These are phyloP conservation scores for Stromatinia cepivora DNA, from an alignment of 2,329 filamentous ascomycete genomes.

Conservation along the genomic window DNA sequence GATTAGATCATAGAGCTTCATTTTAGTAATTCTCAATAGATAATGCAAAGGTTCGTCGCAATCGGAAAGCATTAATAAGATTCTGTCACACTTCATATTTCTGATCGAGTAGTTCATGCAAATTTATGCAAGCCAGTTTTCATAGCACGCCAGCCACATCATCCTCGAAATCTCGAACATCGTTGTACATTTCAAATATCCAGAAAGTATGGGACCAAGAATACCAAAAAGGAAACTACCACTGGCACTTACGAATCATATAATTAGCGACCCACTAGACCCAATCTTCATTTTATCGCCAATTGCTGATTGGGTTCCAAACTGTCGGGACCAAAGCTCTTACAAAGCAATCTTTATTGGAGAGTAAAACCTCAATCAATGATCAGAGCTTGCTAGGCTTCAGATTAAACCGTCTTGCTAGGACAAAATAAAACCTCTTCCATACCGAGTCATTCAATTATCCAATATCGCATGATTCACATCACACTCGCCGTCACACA, in stretches of 20 bases:
- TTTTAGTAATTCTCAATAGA: background rate
- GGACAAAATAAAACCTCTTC: background rate
- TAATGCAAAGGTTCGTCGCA: background rate
- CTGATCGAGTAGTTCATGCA: background rate
- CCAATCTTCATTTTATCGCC: background rate
- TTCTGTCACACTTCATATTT: background rate
- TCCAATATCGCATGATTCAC: background rate
- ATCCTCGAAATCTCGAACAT: background rate
- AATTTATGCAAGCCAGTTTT: background rate
- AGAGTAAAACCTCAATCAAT: background rate
- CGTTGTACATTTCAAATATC: background rate
- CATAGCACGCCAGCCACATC: background rate
- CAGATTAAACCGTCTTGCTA: background rate
- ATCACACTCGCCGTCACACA: background rate
- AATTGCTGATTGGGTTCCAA: constrained; percentile 16
- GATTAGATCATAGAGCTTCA: constrained; percentile 2
- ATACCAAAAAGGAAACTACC: background rate
- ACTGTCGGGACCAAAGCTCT: constrained; percentile 3
- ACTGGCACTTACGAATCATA: too few relatives aligned
- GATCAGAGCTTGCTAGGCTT: background rate
- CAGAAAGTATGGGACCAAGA: background rate
- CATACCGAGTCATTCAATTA: background rate
- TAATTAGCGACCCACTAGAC: background rate
- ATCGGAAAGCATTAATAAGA: background rate
- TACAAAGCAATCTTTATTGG: background rate